Evolutionary conservation across 768 basidiomycete species (phyloP).

Genomic region (Boletus reticuloceps): DNA sequence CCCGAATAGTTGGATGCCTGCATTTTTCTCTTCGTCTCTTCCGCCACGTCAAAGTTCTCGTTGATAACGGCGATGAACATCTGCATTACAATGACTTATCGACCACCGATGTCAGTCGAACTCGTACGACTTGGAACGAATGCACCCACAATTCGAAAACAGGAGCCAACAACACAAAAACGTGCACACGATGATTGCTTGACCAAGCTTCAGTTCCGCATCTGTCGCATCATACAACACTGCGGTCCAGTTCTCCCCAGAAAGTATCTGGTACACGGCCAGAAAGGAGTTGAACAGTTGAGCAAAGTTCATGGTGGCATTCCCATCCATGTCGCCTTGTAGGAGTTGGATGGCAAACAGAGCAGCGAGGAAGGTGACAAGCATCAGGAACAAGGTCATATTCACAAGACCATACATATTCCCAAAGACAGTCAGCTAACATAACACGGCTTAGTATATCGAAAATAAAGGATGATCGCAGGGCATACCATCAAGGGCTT

Average conservation of each 20-base stretch:
- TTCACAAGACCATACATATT: slow-evolving; percentile 89
- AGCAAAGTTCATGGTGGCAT: slow-evolving; percentile 66
- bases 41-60: slow-evolving; percentile 91
- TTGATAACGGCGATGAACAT: slow-evolving; percentile 98
- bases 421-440: slow-evolving; percentile 82
- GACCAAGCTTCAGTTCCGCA: slow-evolving; percentile 63
- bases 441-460: slow-evolving; percentile 5
- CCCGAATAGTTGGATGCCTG: slow-evolving; percentile 74
- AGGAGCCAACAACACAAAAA: slow-evolving; percentile 85
- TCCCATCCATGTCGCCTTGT: slow-evolving; percentile 69
- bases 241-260: slow-evolving; percentile 93
- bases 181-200: slow-evolving; percentile 65
- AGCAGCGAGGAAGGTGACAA: slow-evolving; percentile 85
- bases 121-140: background rate
- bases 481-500: slow-evolving; percentile 71
- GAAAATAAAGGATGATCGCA: background rate
- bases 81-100: slow-evolving; percentile 81
- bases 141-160: slow-evolving; percentile 80
- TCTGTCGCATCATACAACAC: slow-evolving; percentile 60
- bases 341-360: slow-evolving; percentile 82
- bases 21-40: slow-evolving; percentile 80
- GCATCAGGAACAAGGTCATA: slow-evolving; percentile 86
- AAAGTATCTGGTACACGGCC: slow-evolving; percentile 85
- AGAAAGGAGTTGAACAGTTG: slow-evolving; percentile 84
- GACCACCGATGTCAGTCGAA: slow-evolving; percentile 5